Evolutionary conservation across 2,329 filamentous ascomycete genomes (phyloP).

Genomic region (Teratosphaeria nubilosa): DNA sequence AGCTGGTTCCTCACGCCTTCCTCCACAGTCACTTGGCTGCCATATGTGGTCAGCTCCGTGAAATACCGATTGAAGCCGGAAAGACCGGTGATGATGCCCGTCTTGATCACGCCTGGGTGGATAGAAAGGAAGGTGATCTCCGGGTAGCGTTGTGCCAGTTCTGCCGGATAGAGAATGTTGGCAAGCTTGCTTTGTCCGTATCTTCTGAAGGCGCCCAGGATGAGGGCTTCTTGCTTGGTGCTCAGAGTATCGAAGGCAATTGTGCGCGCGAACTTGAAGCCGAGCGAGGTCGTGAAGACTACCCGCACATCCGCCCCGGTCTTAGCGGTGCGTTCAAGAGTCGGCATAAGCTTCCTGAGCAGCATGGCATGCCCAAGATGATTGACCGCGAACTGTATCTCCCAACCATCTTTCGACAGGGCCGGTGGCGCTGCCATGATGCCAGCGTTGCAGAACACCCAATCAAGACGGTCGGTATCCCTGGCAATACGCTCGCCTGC

Average conservation of each 20-base stretch:
- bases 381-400: constrained; percentile 5
- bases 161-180: constrained; percentile 37
- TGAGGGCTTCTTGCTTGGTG: constrained; percentile 15
- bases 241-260: constrained; percentile 40
- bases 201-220: constrained; percentile 14
- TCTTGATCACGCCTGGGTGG: constrained; percentile 33
- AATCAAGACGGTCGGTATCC: not conserved
- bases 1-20: constrained; percentile 14
- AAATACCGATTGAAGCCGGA: not conserved
- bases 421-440: not conserved
- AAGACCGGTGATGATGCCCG: not conserved
- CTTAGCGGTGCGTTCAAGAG: not conserved
- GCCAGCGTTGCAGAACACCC: not conserved
- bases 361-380: constrained; percentile 35
- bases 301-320: not conserved
- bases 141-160: constrained; percentile 36
- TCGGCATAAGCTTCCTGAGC: constrained; percentile 27
- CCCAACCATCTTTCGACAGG: not conserved
- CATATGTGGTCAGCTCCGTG: not conserved
- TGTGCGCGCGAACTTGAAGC: no score
- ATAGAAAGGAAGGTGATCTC: constrained; percentile 34
- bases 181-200: constrained; percentile 44
- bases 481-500: no score
- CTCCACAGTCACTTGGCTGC: constrained; percentile 11
- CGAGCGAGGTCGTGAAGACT: not conserved